Evolutionary conservation across 2,329 filamentous ascomycete genomes (phyloP).

Genomic region (Verticillium alfalfae): DNA sequence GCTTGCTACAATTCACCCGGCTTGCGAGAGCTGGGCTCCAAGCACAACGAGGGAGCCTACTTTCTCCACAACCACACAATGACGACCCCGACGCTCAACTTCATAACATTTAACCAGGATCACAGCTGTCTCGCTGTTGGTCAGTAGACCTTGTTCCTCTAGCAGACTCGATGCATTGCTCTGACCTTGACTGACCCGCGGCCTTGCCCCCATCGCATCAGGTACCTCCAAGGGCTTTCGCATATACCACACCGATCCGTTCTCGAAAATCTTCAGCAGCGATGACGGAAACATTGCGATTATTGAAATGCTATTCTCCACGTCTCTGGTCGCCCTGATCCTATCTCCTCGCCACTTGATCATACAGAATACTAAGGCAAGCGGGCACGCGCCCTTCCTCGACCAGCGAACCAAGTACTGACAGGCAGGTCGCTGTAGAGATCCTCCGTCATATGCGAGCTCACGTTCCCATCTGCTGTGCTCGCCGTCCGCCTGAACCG

Average conservation of each 20-base stretch:
- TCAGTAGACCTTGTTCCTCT: slow-evolving; percentile 33
- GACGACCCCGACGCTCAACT: slow-evolving; percentile 77
- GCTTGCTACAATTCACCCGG: not conserved
- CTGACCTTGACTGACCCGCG: not conserved
- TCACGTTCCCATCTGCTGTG: slow-evolving; percentile 96
- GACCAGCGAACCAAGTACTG: slow-evolving; percentile 4
- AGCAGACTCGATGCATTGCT: not conserved
- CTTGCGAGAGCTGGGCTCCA: not conserved
- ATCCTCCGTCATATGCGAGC: slow-evolving; percentile 87
- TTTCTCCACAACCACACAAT: slow-evolving; percentile 33
- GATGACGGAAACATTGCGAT: slow-evolving; percentile 93
- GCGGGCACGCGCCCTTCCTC: slow-evolving; percentile 14
- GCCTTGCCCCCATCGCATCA: slow-evolving; percentile 25
- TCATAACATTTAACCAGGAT: slow-evolving; percentile 99
- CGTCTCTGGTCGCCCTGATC: slow-evolving; percentile 89
- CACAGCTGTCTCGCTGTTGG: slow-evolving; percentile 95
- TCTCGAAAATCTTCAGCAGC: slow-evolving; percentile 89
- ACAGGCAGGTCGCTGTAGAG: slow-evolving; percentile 32
- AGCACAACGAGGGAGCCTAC: slow-evolving; percentile 1
- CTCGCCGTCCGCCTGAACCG: slow-evolving; percentile 90
- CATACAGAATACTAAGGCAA: slow-evolving; percentile 95
- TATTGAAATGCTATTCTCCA: slow-evolving; percentile 98
- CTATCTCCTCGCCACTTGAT: slow-evolving; percentile 86
- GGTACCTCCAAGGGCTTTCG: slow-evolving; percentile 91
- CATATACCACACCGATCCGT: slow-evolving; percentile 95